Evolutionary conservation across 176 grass and related monocot genomes (phyloP), one percentile per base, ranked within the genome.

Genomic region (Zizania latifolia): DNA sequence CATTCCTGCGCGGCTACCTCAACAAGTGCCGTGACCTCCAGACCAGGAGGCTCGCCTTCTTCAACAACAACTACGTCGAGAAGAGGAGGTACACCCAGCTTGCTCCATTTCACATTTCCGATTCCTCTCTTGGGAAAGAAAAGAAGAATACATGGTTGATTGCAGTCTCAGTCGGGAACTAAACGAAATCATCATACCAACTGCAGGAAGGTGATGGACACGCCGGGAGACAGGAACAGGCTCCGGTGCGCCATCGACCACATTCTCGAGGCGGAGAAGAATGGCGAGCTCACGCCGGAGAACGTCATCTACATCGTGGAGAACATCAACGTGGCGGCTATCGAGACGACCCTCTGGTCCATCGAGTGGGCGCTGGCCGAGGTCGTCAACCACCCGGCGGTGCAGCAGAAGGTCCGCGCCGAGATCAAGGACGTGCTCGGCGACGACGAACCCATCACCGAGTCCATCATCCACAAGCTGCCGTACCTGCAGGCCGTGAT

Each of bases 261-360:
- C 39, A 24, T 73, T n/a, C 82, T 81, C 19, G 44, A 69, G 0
- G 71, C 84, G 0, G 78, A 86, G 71, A 76, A 62, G 75, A 88
- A 58, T 45, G 93, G 87, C 45, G 90, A 97, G 86, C 92, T 97
- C 79, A 97, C 82, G 26, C 67, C 89, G 33, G 93, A 97, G 79
- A 90, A 96, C 51, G 93, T 96, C 44, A 88, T 96, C 62, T 92
- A 92, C 83, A 96, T 96, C 78, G 89, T 96, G 13, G 93, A 96
- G 75, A 96, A 96, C 84, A 96, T 96, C 81, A 96, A 96, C 48
- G 93, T 96, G 3, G 87, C 93, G 3, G 90, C 88, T 56, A 97
- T 97, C 22, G 90, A 97, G 86, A 97, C 90, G 21, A 97, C 94
- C 22, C 88, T 97, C 13, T 97, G 94, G 94, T 93, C 94, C 21